A percentile compares a stretch with the other conserved stretches of the same genome.
Evolutionary conservation across 768 basidiomycete species (phyloP).

Genomic region (Glaciozyma martinii): DNA sequence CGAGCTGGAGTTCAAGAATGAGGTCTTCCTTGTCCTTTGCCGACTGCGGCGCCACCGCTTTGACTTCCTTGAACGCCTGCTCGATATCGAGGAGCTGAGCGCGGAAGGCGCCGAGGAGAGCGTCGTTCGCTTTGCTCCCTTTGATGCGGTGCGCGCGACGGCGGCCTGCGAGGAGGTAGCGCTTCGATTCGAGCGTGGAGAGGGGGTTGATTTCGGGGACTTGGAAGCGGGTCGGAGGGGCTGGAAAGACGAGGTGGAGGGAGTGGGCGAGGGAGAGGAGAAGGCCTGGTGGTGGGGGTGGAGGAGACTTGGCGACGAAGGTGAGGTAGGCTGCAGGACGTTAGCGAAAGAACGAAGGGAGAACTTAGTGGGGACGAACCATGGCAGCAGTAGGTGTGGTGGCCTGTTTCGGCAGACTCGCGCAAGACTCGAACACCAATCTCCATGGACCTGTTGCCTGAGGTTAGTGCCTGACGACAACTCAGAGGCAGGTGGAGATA

Average conservation of each 20-base stretch:
- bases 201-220: slow-evolving; percentile 19
- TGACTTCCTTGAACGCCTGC: not conserved
- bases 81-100: slow-evolving; percentile 14
- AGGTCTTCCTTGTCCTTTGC: not conserved
- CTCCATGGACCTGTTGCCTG: slow-evolving; percentile 25
- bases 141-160: slow-evolving; percentile 28
- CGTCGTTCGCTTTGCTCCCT: slow-evolving; percentile 13
- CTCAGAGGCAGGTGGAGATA: not conserved
- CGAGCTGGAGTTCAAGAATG: slow-evolving; percentile 11
- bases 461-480: not conserved
- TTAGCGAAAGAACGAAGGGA: not conserved
- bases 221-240: slow-evolving; percentile 1
- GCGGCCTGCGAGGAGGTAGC: slow-evolving; percentile 30
- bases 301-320: slow-evolving; percentile 21
- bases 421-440: slow-evolving; percentile 27
- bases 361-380: not conserved
- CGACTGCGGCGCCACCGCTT: not conserved
- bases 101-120: slow-evolving; percentile 8
- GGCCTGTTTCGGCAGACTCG: slow-evolving; percentile 2
- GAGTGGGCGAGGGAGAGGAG: not conserved
- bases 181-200: slow-evolving; percentile 26
- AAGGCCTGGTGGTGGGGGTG: not conserved
- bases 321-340: slow-evolving; percentile 24
- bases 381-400: slow-evolving; percentile 24
- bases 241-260: slow-evolving; percentile 2